Conservation (phyloP, 139 green algal genomes). For the Micromonas commoda region DNA sequence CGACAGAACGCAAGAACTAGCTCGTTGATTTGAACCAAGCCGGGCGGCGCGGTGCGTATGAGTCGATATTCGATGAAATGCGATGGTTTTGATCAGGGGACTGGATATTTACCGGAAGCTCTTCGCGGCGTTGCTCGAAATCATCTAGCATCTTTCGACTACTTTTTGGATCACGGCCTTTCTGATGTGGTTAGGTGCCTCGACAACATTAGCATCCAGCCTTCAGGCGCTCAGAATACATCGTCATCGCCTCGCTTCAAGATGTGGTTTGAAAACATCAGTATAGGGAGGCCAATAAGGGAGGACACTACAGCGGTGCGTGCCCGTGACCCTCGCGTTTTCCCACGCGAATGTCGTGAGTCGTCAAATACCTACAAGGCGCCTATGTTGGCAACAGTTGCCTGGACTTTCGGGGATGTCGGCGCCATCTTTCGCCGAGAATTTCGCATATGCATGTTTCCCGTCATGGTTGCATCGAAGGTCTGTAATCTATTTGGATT, state of each 20-base stretch:
- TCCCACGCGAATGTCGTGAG: not conserved
- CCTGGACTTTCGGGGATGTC: not conserved
- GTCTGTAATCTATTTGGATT: not conserved
- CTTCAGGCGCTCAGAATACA: not conserved
- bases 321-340: not conserved
- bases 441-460: not conserved
- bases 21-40: no score
- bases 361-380: not conserved
- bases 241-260: not conserved
- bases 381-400: not conserved
- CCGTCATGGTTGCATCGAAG: not conserved
- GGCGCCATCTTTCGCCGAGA: not conserved
- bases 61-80: no score
- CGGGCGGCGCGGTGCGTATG: no score
- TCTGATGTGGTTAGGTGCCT: not conserved
- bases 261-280: slow-evolving; percentile 6
- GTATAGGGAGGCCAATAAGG: not conserved
- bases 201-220: not conserved
- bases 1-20: no score
- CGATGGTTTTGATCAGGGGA: no score
- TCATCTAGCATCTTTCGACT: slow-evolving; percentile 5
- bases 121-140: no score
- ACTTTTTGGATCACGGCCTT: not conserved
- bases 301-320: not conserved
- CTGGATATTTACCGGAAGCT: no score